Base-by-base conservation (phyloP, 202 grass and related monocot genomes). In the Sporobolus alterniflorus region DNA sequence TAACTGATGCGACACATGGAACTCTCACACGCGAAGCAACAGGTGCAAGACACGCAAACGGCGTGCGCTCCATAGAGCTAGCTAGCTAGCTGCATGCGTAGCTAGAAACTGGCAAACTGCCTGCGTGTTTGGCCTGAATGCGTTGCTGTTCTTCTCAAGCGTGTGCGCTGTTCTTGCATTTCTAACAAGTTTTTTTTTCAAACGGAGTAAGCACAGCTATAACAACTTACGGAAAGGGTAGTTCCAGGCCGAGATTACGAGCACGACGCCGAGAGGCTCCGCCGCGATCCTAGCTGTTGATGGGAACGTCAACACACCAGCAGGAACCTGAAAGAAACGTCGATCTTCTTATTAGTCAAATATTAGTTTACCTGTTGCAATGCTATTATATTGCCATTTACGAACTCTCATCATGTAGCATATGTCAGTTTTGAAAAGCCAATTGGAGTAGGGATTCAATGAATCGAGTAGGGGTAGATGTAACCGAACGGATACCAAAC, bases 221-320 rank as follows among this genome's bases (percentile, higher is more conserved):
- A 44, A 44, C 31, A n/a, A 88, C 91, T 93, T 90, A 95, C 97
- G 46, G 83, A 96, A 96, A 12, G 97, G 97, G 55, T 89, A 99
- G 75, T 99, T 99, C 97, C 93, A 99, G 25, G 97, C 89, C 7
- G 97, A 96, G 75, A 99, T 96, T 34, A 96, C 31, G 69, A 99
- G 87, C 69, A 94, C 78, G 1, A 94, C 89, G n/a, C 97, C 97
- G 5, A 99, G 78, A 24, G 97, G 97, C 79, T 99, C 97, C 9
- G 97, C 26, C 64, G 91, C 60, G 69, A 92, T 89, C 79, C 78
- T 11, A 8, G 97, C 97, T 24, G 85, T 85, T 49, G 97, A 96
- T 22, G 97, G 93, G 80, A 94, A 96, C 33, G 93, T 96, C n/a
- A 85, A 71, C 31, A 94, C 44, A n/a, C 83, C 20, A 24, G 89